Conservation (phyloP, 164 flowering plant genomes). For the Akebia trifoliata region DNA sequence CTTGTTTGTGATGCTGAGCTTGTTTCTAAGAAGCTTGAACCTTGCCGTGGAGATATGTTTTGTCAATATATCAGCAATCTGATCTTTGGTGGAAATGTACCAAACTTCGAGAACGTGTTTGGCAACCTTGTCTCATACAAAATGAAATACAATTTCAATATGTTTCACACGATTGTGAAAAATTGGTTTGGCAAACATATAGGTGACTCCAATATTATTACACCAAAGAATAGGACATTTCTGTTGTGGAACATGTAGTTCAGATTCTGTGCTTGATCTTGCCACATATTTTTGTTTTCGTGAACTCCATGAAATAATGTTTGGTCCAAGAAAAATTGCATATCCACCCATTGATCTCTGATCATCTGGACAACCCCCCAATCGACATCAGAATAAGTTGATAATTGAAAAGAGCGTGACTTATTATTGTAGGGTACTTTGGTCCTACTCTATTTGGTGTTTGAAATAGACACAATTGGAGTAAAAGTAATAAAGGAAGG, state of each 20-base stretch:
- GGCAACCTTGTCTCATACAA: too few relatives aligned
- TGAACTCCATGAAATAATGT: background rate
- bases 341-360: too few relatives aligned
- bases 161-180: slow-evolving; percentile 4
- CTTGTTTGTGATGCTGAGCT: too few relatives aligned
- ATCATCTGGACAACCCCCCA: too few relatives aligned
- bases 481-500: too few relatives aligned
- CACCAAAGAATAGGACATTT: background rate
- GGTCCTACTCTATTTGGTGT: too few relatives aligned
- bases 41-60: too few relatives aligned
- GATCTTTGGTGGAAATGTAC: slow-evolving; percentile 6
- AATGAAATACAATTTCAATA: background rate
- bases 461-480: too few relatives aligned
- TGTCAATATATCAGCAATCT: background rate
- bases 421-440: too few relatives aligned
- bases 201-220: background rate
- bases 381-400: background rate
- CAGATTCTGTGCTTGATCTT: background rate
- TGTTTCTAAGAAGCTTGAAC: too few relatives aligned
- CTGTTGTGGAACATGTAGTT: background rate
- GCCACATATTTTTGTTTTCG: background rate
- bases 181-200: background rate
- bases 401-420: background rate
- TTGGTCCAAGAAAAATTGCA: background rate
- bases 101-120: background rate